Base-by-base conservation (phyloP, 208 protist species). In the Hexamita inflata region DNA sequence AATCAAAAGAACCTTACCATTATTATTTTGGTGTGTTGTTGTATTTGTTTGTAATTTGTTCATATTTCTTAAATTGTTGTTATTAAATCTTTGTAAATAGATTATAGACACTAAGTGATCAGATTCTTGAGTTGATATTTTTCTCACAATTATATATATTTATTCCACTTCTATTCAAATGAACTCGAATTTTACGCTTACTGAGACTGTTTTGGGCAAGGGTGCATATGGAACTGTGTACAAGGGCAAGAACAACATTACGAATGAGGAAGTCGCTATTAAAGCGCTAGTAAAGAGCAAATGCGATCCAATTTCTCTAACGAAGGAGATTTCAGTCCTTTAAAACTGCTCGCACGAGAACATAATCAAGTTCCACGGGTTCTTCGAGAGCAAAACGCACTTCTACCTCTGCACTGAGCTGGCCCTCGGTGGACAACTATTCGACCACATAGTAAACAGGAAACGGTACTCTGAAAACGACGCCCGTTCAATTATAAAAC, bases 371-470 rank as follows among this genome's bases (percentile, higher is more conserved):
- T 66, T 89, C 41, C 73, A 78, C 58, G 83, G 86, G 38, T 35
- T 81, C 19, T 88, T 83, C 28, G 78, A 85, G 29, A 73, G 77
- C 73, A 73, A 75, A 38, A 73, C 60, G 35, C 39, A 59, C 15
- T 34, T 86, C 40, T 87, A 80, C 68, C n/a, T 87, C 13, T 70
- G 85, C 28, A 81, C 84, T 75, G 81, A 87, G 35, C 83, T 87
- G 59, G 81, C 70, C 24, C 67, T 70, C 30, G 85, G 85, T 41
- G 86, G 87, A 0, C 87, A 91, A 77, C 64, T 91, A 26, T 91
- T 91, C 78, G 88, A 91, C 78, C 80, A 80, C 35, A 91, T 91
- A 62, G 80, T 90, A 2, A 59, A 81, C 40, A 74, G n/a, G 29
- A 82, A 80, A 39, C 78, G 79, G 30, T 90, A 88, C 73, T 80